Evolutionary conservation across 2,329 filamentous ascomycete genomes (phyloP), one percentile per base, ranked within the genome.

Genomic region (Neonectria neomacrospora): DNA sequence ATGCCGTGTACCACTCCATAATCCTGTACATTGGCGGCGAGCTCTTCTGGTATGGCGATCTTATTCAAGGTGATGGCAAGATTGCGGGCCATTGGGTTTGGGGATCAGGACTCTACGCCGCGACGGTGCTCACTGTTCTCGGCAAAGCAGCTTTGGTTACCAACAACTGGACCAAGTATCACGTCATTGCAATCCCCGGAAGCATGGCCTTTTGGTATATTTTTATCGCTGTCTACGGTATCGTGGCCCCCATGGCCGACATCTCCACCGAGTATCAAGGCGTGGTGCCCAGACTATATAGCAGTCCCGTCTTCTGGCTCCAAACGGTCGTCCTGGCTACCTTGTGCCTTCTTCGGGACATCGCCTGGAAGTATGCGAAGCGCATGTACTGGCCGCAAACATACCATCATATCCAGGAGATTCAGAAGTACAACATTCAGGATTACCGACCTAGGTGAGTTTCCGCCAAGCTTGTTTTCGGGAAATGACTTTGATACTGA

Each of bases 381-480:
- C 88, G 96, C 69, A 97, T 99, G 94, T 99, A 98, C 81, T 91
- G 90, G 71, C 96, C 96, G 22, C 92, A 97, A 80, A 90, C 93
- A 45, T 99, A 99, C 75, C 96, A 99, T 73, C 96, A 99, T 78
- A 96, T 99, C 67, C 96, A 99, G 80, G 96, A 99, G 82, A 99
- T 99, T 72, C 96, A 99, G 80, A 99, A 99, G 81, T 99, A 98
- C 82, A 99, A 99, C 74, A 97, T 99, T 64, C 96, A 99, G 81
- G 96, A 99, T 81, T 99, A 99, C 80, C 86, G 96, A 75, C 96
- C 96, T 66, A 90, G 96, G 92, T 94, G 86, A 71, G 86, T 83
- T 54, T 18, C 10, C 50, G 37, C 14, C 34, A 37, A 34, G 5
- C 14, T 14, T 14, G 0, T 34, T 7, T 34, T 14, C 6, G 28